A percentile compares a stretch with the other conserved stretches of the same genome.
These are phyloP conservation scores for Hypoxylon lienhwacheense DNA, from an alignment of 495 filamentous ascomycete species.

Conservation along the genomic window DNA sequence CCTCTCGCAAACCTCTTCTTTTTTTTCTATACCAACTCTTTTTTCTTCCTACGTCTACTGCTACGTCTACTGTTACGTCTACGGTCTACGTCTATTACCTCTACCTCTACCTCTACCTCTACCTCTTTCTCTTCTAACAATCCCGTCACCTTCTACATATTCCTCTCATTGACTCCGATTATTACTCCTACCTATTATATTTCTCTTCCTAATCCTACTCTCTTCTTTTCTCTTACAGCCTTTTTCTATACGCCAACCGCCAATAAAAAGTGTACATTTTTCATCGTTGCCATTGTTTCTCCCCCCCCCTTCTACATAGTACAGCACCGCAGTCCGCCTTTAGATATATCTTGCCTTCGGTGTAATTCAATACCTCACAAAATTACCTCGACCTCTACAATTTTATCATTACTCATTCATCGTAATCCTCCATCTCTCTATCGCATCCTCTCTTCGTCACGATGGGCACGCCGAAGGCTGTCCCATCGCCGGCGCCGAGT, in stretches of 20 bases:
- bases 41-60: conserved; percentile 3
- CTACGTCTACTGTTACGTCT: background rate
- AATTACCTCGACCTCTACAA: conserved; percentile 17
- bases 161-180: background rate
- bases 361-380: conserved; percentile 18
- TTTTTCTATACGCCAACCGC: background rate
- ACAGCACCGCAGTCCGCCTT: background rate
- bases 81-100: background rate
- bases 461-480: conserved; percentile 38
- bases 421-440: background rate
- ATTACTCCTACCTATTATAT: background rate
- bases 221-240: too few relatives aligned
- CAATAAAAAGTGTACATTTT: background rate
- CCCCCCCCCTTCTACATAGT: background rate
- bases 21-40: too few relatives aligned
- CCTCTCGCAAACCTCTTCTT: too few relatives aligned
- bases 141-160: background rate
- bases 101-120: background rate
- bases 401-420: background rate
- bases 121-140: background rate
- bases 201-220: too few relatives aligned
- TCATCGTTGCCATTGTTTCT: background rate
- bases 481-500: conserved; percentile 38
- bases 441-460: conserved; percentile 15
- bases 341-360: conserved; percentile 2